Conservation (phyloP, 2,329 filamentous ascomycete genomes). For the Trichoderma simmonsii region DNA sequence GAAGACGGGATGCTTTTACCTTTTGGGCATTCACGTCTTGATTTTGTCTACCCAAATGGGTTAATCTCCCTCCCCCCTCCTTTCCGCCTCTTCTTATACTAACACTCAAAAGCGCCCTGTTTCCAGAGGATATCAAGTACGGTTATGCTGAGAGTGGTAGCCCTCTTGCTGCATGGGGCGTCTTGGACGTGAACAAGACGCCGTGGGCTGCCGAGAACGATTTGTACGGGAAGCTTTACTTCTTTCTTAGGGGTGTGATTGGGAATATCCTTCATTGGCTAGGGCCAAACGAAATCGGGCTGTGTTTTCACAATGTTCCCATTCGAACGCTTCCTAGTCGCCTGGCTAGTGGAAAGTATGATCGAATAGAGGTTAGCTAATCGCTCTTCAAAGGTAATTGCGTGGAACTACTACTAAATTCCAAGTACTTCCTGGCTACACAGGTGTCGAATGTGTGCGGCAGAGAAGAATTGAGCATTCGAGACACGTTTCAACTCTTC, state of each 20-base stretch:
- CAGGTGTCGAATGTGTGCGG: not conserved
- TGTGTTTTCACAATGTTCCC: not conserved
- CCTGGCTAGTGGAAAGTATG: not conserved
- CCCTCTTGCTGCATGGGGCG: not conserved
- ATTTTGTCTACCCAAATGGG: not conserved
- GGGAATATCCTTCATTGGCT: not conserved
- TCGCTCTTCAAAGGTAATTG: not conserved
- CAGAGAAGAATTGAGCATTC: not conserved
- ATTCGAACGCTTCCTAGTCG: not conserved
- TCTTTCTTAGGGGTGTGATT: not conserved
- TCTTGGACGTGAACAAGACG: not conserved
- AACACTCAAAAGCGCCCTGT: not conserved
- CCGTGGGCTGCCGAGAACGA: not conserved
- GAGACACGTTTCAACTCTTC: not conserved
- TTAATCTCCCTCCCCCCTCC: not conserved
- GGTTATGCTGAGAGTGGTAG: not conserved
- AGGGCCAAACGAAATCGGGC: not conserved
- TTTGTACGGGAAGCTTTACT: not conserved
- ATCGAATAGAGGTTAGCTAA: not conserved
- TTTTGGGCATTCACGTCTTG: not conserved
- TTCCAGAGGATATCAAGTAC: not conserved
- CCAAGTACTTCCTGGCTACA: not conserved
- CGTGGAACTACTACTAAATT: not conserved
- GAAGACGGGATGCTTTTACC: not conserved
- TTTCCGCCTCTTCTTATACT: not conserved